phyloP scores from a whole-genome alignment of 345 rosid species.

The Aurinia saxatilis region DNA sequence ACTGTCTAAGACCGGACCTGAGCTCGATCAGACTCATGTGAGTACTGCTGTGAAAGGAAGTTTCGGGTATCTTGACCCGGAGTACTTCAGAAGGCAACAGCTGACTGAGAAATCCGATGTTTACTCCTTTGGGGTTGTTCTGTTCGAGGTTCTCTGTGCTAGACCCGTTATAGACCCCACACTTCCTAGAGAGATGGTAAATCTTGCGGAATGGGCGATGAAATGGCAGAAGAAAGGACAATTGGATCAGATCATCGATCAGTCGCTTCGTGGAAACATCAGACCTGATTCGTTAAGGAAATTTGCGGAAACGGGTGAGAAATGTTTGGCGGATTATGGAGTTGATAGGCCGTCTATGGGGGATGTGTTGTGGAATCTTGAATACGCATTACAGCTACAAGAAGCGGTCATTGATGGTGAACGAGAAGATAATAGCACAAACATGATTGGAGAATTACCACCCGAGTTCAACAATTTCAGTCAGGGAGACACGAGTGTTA shows the following conservation, averaged over 20 bases:
- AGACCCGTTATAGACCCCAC: conserved; percentile 38
- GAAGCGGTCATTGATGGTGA: conserved; percentile 51
- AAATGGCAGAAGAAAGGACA: conserved; percentile 27
- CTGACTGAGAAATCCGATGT: conserved; percentile 43
- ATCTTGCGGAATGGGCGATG: conserved; percentile 32
- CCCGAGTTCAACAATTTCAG: conserved; percentile 60
- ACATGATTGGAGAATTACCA: conserved; percentile 69
- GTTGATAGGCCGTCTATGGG: conserved; percentile 30
- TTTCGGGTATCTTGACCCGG: conserved; percentile 39
- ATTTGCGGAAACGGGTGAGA: conserved; percentile 25
- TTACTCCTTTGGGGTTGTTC: conserved; percentile 42
- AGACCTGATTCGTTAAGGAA: conserved; percentile 19
- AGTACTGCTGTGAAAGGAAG: conserved; percentile 44
- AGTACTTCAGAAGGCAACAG: conserved; percentile 40
- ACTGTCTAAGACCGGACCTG: conserved; percentile 38
- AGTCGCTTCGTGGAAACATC: conserved; percentile 20
- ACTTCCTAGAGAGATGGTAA: conserved; percentile 24
- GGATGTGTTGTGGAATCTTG: conserved; percentile 32
- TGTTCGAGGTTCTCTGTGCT: conserved; percentile 37
- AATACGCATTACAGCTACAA: conserved; percentile 22
- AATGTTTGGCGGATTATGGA: conserved; percentile 28
- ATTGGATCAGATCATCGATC: conserved; percentile 22
- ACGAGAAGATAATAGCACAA: conserved; percentile 73
- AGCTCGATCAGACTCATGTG: conserved; percentile 37
- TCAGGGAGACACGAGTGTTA: conserved; percentile 40